Evolutionary conservation across 1,284 basidiomycete species (phyloP), one percentile per base, ranked within the genome.

Genomic region (Irpex sp.): DNA sequence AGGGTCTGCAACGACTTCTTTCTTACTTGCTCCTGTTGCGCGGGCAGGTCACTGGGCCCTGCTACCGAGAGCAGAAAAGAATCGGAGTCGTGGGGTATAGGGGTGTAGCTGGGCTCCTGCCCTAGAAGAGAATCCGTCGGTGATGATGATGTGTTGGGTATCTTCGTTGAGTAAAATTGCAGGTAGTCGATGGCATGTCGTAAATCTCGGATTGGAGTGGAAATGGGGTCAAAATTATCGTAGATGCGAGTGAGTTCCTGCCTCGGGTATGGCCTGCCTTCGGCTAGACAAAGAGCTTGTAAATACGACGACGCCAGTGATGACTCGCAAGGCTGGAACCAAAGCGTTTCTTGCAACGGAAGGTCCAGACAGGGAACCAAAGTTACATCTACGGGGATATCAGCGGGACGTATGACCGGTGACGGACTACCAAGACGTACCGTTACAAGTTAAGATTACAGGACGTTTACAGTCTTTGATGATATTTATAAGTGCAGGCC

Each of bases 371-470:
- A 70, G 9, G 94, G 94, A 49, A 97, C 81, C 57, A 88, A 77
- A 9, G 82, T 81, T 39, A 82, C 69, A 77, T 97, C 93, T 94
- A 69, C 10, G 54, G 33, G 56, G 39, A n/a, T 51, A 2, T 64
- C 48, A 60, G 68, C 62, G 51, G 69, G 61, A 37, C 60, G 68
- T 57, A 67, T 51, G 42, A 53, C 10, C 36, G 56, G 6, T 10
- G 33, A 60, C 64, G 28, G 68, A 64, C 57, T 1, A 3, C 16
- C 62, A 74, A 85, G 70, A n/a, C 28, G 28, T 70, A 94, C 95
- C 94, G 67, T 95, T 96, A 73, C 95, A 97, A 59, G 94, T 97
- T 74, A 94, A 82, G 52, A 98, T 83, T 51, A 98, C 88, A 1
- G 96, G 95, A 60, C 95, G 79, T 67, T 84, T 85, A 66, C 91